Base-by-base conservation (phyloP, 202 grass and related monocot genomes). In the Tripidium arundinaceum region DNA sequence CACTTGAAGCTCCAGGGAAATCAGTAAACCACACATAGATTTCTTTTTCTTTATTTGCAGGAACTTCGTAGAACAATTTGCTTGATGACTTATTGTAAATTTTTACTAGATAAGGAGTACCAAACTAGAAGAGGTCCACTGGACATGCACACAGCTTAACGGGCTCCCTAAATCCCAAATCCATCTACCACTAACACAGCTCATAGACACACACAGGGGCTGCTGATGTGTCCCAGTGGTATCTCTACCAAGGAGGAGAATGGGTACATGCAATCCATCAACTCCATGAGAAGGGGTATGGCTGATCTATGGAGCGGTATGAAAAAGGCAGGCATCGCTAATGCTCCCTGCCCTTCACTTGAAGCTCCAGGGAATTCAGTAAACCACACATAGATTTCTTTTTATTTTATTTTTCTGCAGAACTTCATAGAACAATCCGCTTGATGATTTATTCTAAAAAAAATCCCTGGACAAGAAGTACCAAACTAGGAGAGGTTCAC, bases 301-400 rank as follows among this genome's bases (percentile, higher is more conserved):
- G 9, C 11, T 58, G 24, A 25, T 58, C 54, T 58, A 8, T 58
- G 54, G 54, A 58, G 21, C 54, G 3, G 33, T 83, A 96, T 96
- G 93, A 92, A 81, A 97, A 97, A 84, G 85, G 90, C 84, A 90
- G 75, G 83, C 90, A 93, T 57, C 40, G 90, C 83, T 77, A 27
- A 66, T 11, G 55, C 72, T 82, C 46, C 93, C 84, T 83, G 31
- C 90, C 77, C 80, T 90, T 92, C 90, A 96, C 93, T 96, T 74
- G 93, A 92, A 86, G 90, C 93, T 88, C 93, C 90, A 86, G 29
- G 16, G 19, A 11, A 24, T 24, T 11, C 21, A 58, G 8, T 58
- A 33, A 65, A 70, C 38, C 43, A 6, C 4, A 54, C 50, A 59
- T 43, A 12, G 4, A 4, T 37, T 1, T 43, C 4, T 47, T 47